Base-by-base conservation (phyloP, 192 early-diverging fungal species). In the Linnemannia zychae region DNA sequence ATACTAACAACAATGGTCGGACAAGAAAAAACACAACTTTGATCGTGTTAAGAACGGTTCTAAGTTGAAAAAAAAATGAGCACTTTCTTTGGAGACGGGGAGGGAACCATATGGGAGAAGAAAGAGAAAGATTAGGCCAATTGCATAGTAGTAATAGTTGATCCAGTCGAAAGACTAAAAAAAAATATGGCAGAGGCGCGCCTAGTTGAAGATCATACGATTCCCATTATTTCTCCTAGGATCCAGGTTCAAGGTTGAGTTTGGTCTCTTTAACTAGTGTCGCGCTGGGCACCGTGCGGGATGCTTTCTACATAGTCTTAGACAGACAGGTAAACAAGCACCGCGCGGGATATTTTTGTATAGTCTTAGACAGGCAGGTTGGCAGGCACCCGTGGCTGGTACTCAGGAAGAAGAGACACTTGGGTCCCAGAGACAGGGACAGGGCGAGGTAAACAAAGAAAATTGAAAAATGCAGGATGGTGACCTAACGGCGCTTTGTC, bases 21-120 rank as follows among this genome's bases (percentile, higher is more conserved):
- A 63, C 57, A 31, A 63, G 57, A 63, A 63, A 33, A 33, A 63
- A 63, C 28, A 3, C 57, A 63, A 63, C 57, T 63, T 63, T 63
- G 57, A 28, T 31, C 24, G 57, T 63, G 57, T 63, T 63, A 63
- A 63, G 57, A 63, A 63, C 28, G 57, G 7, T n/a, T 12, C 11
- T 11, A 63, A 63, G 31, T 13, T 24, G 28, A n/a, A n/a, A 57
- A 57, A 57, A 52, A 52, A 52, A n/a, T 22, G 52, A 63, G 57
- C 57, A 31, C 28, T 16, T 33, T 31, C 9, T 24, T 31, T 53
- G 2, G 6, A 22, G 22, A 2, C 22, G n/a, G 22, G 7, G 52
- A 53, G n/a, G 22, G 1, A 2, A 22, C 3, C 15, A 28, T 11
- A n/a, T 20, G 28, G 22, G 2, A 7, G 28, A 9, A 33, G n/a